Percentiles rank a stretch among this genome's conserved stretches.
Conservation (phyloP, 2,329 filamentous ascomycete species). For the Stachybotrys chlorohalonatus region DNA sequence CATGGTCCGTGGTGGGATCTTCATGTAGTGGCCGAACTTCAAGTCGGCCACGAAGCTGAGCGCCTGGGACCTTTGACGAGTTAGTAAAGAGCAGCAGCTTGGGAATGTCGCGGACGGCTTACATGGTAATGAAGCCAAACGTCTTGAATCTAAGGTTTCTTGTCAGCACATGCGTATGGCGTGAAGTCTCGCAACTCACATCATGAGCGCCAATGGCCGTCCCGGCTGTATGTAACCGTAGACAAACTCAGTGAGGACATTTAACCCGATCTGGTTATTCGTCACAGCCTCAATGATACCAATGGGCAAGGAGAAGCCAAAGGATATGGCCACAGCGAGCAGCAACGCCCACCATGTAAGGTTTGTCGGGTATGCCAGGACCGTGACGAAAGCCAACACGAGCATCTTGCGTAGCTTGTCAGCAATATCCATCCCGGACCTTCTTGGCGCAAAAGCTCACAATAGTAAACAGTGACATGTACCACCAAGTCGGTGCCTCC, state of each 20-base stretch:
- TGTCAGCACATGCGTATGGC: neutral
- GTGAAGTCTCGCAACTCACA: constrained; percentile 31
- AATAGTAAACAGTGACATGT: constrained; percentile 45
- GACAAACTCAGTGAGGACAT: constrained; percentile 67
- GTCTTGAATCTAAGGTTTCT: constrained; percentile 45
- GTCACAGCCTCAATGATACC: constrained; percentile 63
- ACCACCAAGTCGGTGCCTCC: constrained; percentile 57
- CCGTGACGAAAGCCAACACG: constrained; percentile 41
- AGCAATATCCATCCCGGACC: neutral
- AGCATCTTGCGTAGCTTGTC: constrained; percentile 34
- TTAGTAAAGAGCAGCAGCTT: constrained; percentile 3
- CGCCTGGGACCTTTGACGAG: constrained; percentile 40
- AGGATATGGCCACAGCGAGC: constrained; percentile 54
- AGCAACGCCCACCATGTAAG: constrained; percentile 66
- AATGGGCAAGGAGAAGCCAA: constrained; percentile 55
- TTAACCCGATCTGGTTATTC: constrained; percentile 62
- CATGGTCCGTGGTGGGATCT: constrained; percentile 57
- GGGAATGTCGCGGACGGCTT: constrained; percentile 1
- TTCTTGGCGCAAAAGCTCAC: constrained; percentile 25
- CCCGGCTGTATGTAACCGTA: constrained; percentile 70
- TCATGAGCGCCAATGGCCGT: constrained; percentile 62
- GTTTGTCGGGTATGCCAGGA: constrained; percentile 56
- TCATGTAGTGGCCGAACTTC: constrained; percentile 69
- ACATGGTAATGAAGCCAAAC: constrained; percentile 54
- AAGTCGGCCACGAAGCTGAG: constrained; percentile 57